Percentiles rank a stretch among this genome's conserved stretches.
Evolutionary conservation across 2,329 filamentous ascomycete species (phyloP).

Genomic region (Albophoma yamanashiensis): DNA sequence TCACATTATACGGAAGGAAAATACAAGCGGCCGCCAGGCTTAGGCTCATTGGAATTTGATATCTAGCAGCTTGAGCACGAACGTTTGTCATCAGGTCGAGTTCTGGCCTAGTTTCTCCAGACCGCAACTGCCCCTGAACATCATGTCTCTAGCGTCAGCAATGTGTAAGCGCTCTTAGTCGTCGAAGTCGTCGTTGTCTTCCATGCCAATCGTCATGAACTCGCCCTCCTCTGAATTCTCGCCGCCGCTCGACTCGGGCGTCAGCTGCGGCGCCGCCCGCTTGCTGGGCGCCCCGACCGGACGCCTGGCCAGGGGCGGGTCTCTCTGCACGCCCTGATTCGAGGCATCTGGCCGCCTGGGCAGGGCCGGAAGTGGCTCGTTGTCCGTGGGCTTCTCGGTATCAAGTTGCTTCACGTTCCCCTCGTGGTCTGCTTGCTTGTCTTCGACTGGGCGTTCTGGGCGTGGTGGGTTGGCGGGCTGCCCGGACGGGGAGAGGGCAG

Average conservation of each 20-base stretch:
- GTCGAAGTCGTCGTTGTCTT: slow-evolving; percentile 18
- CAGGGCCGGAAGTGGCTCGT: not conserved
- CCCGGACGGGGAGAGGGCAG: slow-evolving; percentile 6
- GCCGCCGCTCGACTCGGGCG: slow-evolving; percentile 13
- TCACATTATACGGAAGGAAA: not conserved
- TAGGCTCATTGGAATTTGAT: slow-evolving; percentile 1
- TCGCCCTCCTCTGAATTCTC: slow-evolving; percentile 23
- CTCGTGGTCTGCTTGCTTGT: not conserved
- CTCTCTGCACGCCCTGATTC: not conserved
- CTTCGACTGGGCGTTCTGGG: slow-evolving; percentile 8
- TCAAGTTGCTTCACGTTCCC: not conserved
- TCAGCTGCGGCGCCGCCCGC: slow-evolving; percentile 9
- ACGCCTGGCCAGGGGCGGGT: not conserved
- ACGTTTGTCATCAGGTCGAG: not conserved
- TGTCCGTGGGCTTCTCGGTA: not conserved
- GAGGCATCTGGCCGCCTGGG: slow-evolving; percentile 1
- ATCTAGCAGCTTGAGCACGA: slow-evolving; percentile 5
- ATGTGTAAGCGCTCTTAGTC: slow-evolving; percentile 4
- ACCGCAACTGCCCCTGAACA: not conserved
- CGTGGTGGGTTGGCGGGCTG: slow-evolving; percentile 5
- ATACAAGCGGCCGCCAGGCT: not conserved
- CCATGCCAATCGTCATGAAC: slow-evolving; percentile 2
- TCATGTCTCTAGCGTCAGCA: not conserved
- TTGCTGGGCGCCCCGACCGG: not conserved
- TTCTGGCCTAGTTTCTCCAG: not conserved